phyloP scores from a whole-genome alignment of 2,329 filamentous ascomycete genomes.

The Arthrobotrys sinensis region DNA sequence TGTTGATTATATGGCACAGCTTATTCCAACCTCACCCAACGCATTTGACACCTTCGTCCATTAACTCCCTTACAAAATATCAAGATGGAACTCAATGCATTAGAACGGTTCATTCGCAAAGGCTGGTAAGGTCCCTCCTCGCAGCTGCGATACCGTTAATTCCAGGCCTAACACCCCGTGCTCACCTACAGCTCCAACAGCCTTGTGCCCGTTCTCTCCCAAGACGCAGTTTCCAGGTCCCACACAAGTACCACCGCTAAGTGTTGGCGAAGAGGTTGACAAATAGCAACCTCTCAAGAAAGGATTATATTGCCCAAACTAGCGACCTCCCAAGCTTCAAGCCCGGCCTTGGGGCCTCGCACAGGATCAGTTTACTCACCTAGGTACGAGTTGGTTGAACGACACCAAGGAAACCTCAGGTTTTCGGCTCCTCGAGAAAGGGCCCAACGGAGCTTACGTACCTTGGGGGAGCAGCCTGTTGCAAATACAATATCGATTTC shows the following conservation, averaged over 20 bases:
- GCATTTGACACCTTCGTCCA: constrained; percentile 1
- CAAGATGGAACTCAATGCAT: neutral
- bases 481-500: constrained; percentile 19
- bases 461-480: constrained; percentile 8
- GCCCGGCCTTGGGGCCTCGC: neutral
- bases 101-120: neutral
- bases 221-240: constrained; percentile 10
- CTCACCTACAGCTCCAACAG: neutral
- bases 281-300: constrained; percentile 36
- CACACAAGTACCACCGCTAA: constrained; percentile 16
- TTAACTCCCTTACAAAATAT: no score
- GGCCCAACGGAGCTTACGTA: constrained; percentile 32
- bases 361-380: constrained; percentile 3
- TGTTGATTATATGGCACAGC: neutral
- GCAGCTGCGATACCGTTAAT: neutral
- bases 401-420: constrained; percentile 6
- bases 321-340: neutral
- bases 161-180: neutral
- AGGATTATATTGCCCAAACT: constrained; percentile 42
- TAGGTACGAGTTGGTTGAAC: constrained; percentile 27
- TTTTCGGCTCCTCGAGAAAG: constrained; percentile 1
- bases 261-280: constrained; percentile 43
- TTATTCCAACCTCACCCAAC: constrained; percentile 27
- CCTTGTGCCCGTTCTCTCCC: neutral
- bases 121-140: neutral